phyloP scores from a whole-genome alignment of 2,329 filamentous ascomycete genomes.

The Fusarium sp. region DNA sequence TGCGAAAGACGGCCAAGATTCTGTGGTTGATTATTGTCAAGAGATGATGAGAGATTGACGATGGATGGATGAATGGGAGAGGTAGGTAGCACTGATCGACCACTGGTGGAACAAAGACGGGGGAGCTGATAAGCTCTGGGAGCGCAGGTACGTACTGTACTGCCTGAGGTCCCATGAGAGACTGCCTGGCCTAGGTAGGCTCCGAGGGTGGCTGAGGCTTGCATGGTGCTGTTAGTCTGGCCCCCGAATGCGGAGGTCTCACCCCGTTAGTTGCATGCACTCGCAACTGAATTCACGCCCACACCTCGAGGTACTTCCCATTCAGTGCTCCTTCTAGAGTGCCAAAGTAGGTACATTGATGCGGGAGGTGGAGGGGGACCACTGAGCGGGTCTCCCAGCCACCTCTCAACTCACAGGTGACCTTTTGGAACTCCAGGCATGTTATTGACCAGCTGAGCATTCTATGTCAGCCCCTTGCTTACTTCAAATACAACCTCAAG shows the following conservation, averaged over 20 bases:
- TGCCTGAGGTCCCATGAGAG: neutral
- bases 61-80: conserved; percentile 7
- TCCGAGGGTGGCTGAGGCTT: neutral
- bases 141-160: conserved; percentile 19
- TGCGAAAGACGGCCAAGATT: conserved; percentile 2
- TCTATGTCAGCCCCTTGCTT: neutral
- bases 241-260: conserved; percentile 18
- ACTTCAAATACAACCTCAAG: neutral
- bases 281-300: neutral
- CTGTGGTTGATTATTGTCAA: conserved; percentile 12
- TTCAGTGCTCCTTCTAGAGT: neutral
- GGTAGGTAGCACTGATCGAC: conserved; percentile 5
- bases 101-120: conserved; percentile 28
- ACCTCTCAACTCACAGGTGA: neutral
- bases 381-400: conserved; percentile 15
- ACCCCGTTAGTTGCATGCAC: conserved; percentile 18
- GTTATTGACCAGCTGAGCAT: neutral
- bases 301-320: neutral
- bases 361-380: conserved; percentile 4
- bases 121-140: conserved; percentile 30
- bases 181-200: neutral
- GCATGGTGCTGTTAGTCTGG: neutral
- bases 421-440: too few relatives aligned
- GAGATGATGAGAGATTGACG: conserved; percentile 1
- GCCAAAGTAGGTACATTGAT: conserved; percentile 22